phyloP scores from a whole-genome alignment of 2,329 filamentous ascomycete genomes.

The Alternaria brassicae region DNA sequence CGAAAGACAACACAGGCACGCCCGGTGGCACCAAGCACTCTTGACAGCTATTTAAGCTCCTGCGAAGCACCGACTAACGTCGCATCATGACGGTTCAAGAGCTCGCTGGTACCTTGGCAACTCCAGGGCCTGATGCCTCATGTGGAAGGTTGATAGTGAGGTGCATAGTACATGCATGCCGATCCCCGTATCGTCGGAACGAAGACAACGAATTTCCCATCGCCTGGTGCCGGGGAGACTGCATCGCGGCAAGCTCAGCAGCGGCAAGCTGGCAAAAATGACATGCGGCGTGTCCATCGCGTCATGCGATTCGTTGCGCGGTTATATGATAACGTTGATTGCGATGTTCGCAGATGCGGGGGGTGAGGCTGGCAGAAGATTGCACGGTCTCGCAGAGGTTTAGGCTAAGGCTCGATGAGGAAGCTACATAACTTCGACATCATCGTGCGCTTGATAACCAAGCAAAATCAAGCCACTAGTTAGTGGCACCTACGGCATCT shows the following conservation, averaged over 20 bases:
- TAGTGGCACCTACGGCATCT: background rate
- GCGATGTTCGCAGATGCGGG: background rate
- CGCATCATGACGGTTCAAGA: background rate
- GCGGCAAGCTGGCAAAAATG: background rate
- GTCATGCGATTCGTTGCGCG: background rate
- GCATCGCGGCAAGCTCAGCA: background rate
- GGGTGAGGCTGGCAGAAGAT: background rate
- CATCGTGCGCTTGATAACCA: slow-evolving; percentile 12
- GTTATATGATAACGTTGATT: background rate
- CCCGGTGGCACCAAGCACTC: background rate
- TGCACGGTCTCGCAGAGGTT: background rate
- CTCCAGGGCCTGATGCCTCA: background rate
- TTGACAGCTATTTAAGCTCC: slow-evolving; percentile 14
- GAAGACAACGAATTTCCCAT: background rate
- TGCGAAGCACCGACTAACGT: slow-evolving; percentile 2
- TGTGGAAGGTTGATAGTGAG: slow-evolving; percentile 8
- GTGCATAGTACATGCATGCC: slow-evolving; percentile 8
- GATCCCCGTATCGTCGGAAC: background rate
- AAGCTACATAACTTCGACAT: slow-evolving; percentile 13
- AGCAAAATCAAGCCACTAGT: slow-evolving; percentile 19
- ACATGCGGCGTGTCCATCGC: background rate
- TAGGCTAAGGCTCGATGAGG: slow-evolving; percentile 9
- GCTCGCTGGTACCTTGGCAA: slow-evolving; percentile 1
- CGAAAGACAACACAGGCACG: slow-evolving; percentile 1
- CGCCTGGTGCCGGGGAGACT: background rate